Conservation (phyloP, 495 filamentous ascomycete genomes). For the Penicillium samsonianum region DNA sequence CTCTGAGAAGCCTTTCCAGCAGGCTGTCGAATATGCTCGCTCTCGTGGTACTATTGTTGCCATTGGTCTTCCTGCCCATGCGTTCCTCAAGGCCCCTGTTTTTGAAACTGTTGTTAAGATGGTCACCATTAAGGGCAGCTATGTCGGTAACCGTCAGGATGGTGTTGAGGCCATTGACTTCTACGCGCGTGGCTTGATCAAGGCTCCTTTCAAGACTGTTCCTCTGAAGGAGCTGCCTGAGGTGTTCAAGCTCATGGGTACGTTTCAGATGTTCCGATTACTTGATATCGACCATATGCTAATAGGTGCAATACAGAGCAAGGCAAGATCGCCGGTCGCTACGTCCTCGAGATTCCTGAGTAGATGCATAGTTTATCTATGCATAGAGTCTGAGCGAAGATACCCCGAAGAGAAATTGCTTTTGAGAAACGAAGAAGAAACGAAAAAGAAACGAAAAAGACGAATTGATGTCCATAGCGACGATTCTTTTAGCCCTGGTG, state of each 20-base stretch:
- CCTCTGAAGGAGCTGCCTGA: slow-evolving; percentile 73
- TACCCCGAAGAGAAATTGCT: background rate
- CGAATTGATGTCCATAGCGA: background rate
- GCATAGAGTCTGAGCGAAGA: background rate
- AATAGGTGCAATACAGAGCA: slow-evolving; percentile 41
- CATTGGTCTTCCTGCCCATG: slow-evolving; percentile 79
- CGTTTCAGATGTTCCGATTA: slow-evolving; percentile 9
- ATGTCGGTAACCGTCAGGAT: slow-evolving; percentile 87
- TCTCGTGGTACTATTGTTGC: slow-evolving; percentile 77
- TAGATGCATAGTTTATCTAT: slow-evolving; percentile 22
- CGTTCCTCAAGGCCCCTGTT: slow-evolving; percentile 76
- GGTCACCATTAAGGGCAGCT: slow-evolving; percentile 88
- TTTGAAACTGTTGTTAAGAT: slow-evolving; percentile 82
- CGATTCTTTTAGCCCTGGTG: background rate
- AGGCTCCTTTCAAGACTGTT: slow-evolving; percentile 78
- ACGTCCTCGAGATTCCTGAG: slow-evolving; percentile 74
- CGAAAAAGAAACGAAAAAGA: background rate
- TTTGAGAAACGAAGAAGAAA: background rate
- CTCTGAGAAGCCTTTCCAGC: slow-evolving; percentile 87
- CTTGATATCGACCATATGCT: slow-evolving; percentile 8
- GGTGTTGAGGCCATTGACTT: slow-evolving; percentile 85
- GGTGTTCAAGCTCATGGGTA: slow-evolving; percentile 70
- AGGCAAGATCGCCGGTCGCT: slow-evolving; percentile 81
- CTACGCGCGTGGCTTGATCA: slow-evolving; percentile 76
- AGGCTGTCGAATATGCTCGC: slow-evolving; percentile 82